Base-by-base conservation (phyloP, 2,329 filamentous ascomycete species). In the Fonsecaea pugnacius region DNA sequence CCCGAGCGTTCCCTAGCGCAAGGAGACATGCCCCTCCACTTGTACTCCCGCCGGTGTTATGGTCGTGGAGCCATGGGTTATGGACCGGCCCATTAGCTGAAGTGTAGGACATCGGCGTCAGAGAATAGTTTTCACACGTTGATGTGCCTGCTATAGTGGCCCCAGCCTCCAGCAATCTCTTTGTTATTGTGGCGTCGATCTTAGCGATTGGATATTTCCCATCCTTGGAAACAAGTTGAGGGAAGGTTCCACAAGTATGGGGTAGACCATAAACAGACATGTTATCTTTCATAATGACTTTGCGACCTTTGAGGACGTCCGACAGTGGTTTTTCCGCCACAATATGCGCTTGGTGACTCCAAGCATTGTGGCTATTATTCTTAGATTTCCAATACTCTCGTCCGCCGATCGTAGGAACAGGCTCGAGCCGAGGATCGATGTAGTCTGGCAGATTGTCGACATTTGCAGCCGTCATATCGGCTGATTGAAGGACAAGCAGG, bases 321-420 rank as follows among this genome's bases (percentile, higher is more conserved):
- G 65, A 73, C 16, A 64, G 58, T 3, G 73, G 73, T 48, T 63
- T 63, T 3, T 69, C 62, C 6, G 75, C 70, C n/a, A 65, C 69
- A 12, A 79, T 69, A 2, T 71, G 68, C 24, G 72, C 74, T 43
- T 72, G 73, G 59, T 80, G 75, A 46, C 77, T 76, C 78, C 79
- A 80, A n/a, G 75, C 79, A 69, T 80, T 80, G 24, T 80, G 63
- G 12, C 75, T 76, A 63, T 80, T 79, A 4, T 76, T 72, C n/a
- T 57, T 59, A 38, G 74, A 69, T 63, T 63, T 62, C 58, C 60
- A 66, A 60, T 70, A 73, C 46, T 58, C 30, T 65, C 65, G 46
- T 54, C 65, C 66, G 5, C 61, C 62, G 10, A 58, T n/a, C 5
- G 63, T 72, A 60, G 67, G 62, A 2, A 68, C 64, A 3, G 76